Percentiles rank a stretch among this genome's conserved stretches.
Conservation (phyloP, 2,329 filamentous ascomycete genomes). For the Lachnellula suecica region DNA sequence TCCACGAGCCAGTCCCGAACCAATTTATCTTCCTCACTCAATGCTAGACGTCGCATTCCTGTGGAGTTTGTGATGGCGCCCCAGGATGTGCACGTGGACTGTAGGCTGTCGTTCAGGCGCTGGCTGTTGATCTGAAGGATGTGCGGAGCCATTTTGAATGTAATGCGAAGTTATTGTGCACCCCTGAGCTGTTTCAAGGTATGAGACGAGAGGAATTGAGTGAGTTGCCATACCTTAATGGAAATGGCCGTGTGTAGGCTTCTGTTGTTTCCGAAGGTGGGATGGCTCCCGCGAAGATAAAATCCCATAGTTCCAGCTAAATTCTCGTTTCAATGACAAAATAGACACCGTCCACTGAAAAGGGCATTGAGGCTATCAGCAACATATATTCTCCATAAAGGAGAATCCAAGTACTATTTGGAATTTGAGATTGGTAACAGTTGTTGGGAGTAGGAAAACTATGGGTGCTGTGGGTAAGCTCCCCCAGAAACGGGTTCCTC, state of each 20-base stretch:
- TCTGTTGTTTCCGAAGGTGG: neutral
- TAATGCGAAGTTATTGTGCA: no score
- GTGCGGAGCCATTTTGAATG: slow-evolving; percentile 13
- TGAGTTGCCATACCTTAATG: neutral
- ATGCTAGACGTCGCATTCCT: slow-evolving; percentile 72
- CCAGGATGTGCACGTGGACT: slow-evolving; percentile 25
- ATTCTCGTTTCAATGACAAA: no score
- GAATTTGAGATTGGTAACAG: no score
- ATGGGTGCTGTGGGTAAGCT: no score
- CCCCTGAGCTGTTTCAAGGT: no score
- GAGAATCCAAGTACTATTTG: no score
- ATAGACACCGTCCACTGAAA: no score
- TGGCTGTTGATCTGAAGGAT: slow-evolving; percentile 21
- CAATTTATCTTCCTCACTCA: slow-evolving; percentile 68
- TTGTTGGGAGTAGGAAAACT: no score
- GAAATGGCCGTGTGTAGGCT: neutral
- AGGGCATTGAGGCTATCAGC: no score
- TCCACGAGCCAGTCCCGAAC: slow-evolving; percentile 74
- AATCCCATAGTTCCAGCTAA: no score
- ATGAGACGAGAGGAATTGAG: neutral
- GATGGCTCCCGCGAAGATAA: neutral
- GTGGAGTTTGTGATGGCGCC: slow-evolving; percentile 24
- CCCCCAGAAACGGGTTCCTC: no score
- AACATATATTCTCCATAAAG: no score
- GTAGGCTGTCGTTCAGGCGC: slow-evolving; percentile 25